Conservation (phyloP, 306 rosid species). For the Pyrus betulifolia region DNA sequence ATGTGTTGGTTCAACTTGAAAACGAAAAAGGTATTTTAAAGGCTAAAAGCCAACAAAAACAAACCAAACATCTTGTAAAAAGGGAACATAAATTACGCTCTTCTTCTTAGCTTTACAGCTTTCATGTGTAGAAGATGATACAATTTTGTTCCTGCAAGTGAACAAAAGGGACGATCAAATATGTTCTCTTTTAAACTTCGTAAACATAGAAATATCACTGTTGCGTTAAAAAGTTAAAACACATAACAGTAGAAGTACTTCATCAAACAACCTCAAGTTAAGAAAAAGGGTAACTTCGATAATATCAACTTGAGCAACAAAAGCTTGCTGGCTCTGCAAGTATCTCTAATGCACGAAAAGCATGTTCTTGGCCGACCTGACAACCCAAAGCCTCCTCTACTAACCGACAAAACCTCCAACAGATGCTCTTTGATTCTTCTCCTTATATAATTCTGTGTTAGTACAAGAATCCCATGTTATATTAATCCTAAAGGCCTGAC, state of each 20-base stretch:
- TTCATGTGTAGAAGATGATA: not conserved
- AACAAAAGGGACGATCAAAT: not conserved
- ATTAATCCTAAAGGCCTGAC: not conserved
- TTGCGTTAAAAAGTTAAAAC: not conserved
- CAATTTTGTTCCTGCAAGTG: not conserved
- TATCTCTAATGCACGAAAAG: not conserved
- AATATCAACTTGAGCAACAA: not conserved
- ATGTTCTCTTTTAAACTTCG: not conserved
- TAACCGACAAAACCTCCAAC: not conserved
- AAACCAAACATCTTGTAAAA: not conserved
- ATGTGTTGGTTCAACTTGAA: not conserved
- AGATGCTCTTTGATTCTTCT: not conserved
- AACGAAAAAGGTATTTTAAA: not conserved
- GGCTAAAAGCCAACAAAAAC: not conserved
- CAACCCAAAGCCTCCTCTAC: not conserved
- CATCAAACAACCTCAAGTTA: not conserved
- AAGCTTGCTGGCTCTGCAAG: not conserved
- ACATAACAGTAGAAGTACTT: no score
- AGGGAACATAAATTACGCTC: not conserved
- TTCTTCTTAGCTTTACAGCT: not conserved
- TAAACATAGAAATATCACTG: no score
- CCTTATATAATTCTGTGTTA: not conserved
- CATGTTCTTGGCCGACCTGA: not conserved
- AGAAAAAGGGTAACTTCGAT: not conserved
- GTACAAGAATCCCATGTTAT: constrained; percentile 10